A percentile compares a stretch with the other conserved stretches of the same genome.
These are phyloP conservation scores for Fusarium napiforme DNA, from an alignment of 2,329 filamentous ascomycete genomes.

Conservation along the genomic window DNA sequence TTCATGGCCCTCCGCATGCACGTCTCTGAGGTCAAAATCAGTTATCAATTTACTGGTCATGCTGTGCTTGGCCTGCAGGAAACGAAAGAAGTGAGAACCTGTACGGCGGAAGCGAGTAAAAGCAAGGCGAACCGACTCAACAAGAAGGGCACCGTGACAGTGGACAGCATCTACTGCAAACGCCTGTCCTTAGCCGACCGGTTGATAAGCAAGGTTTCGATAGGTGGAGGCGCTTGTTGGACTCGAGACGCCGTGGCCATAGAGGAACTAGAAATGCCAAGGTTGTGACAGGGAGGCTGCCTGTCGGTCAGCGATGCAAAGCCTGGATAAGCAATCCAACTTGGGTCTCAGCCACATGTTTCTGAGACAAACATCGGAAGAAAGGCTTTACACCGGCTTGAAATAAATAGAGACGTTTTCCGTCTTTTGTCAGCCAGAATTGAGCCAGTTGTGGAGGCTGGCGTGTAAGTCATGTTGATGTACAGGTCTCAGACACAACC, in stretches of 20 bases:
- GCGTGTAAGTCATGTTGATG: not conserved
- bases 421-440: not conserved
- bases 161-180: conserved; percentile 24
- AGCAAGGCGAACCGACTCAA: conserved; percentile 24
- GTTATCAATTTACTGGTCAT: conserved; percentile 14
- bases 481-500: not conserved
- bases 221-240: conserved; percentile 38
- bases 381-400: conserved; percentile 9
- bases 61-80: conserved; percentile 10
- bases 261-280: conserved; percentile 16
- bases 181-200: conserved; percentile 36
- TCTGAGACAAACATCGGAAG: conserved; percentile 36
- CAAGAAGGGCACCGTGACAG: conserved; percentile 20
- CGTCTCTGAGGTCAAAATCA: not conserved
- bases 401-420: not conserved
- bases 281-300: conserved; percentile 26
- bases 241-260: conserved; percentile 21
- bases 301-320: conserved; percentile 27
- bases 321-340: conserved; percentile 31
- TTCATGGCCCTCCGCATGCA: not conserved
- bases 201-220: conserved; percentile 24
- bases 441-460: not conserved
- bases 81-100: conserved; percentile 8
- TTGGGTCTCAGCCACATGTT: conserved; percentile 30
- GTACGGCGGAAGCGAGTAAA: conserved; percentile 19